A percentile compares a stretch with the other conserved stretches of the same genome.
Evolutionary conservation across 345 rosid genomes (phyloP).

Genomic region (Capsella bursapastoris): DNA sequence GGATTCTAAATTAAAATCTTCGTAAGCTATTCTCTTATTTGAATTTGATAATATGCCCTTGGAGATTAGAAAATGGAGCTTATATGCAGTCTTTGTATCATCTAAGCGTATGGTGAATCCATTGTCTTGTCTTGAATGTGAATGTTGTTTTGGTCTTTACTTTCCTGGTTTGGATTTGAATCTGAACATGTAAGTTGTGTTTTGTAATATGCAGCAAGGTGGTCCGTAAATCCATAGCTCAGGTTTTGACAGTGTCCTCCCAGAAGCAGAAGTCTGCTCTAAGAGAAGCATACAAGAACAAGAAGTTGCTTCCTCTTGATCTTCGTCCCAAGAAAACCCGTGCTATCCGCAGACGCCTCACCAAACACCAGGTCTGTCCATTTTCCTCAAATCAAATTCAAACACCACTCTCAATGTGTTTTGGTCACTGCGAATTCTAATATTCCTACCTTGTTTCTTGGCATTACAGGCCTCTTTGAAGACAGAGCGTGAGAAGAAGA

Average conservation of each 20-base stretch:
- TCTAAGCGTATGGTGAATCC: too few relatives aligned
- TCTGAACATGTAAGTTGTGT: constrained; percentile 1
- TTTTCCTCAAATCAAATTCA: not conserved
- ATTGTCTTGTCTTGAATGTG: not conserved
- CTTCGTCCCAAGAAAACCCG: constrained; percentile 98
- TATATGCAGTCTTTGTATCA: not conserved
- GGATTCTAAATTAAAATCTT: not conserved
- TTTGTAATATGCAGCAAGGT: constrained; percentile 70
- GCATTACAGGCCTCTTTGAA: constrained; percentile 57
- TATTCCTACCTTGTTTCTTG: not conserved
- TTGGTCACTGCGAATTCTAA: not conserved
- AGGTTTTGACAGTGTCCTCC: constrained; percentile 88
- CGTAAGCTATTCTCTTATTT: not conserved
- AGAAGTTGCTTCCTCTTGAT: constrained; percentile 93
- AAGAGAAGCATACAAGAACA: constrained; percentile 90
- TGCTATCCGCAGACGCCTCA: constrained; percentile 87
- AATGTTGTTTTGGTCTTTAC: not conserved
- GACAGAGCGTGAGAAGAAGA: constrained; percentile 71
- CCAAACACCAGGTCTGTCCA: constrained; percentile 77
- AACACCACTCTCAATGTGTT: too few relatives aligned
- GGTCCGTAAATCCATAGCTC: constrained; percentile 87
- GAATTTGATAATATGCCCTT: not conserved
- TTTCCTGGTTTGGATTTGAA: not conserved
- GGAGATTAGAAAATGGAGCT: not conserved
- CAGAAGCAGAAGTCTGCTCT: constrained; percentile 86